Evolutionary conservation across 106 monocot species (phyloP).

Genomic region (Vanilla planifolia): DNA sequence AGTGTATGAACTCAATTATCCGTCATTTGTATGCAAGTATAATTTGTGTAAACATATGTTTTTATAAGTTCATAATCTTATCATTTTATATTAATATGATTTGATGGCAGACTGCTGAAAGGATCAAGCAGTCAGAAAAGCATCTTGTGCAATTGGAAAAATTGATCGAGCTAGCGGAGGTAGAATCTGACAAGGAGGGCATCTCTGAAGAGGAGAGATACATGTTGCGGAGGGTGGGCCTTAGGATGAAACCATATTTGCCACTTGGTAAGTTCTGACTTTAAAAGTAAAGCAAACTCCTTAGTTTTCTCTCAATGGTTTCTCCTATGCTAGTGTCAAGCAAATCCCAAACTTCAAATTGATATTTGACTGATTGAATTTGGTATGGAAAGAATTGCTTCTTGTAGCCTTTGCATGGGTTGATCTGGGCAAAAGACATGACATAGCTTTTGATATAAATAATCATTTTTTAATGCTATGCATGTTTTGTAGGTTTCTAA

Average conservation of each 20-base stretch:
- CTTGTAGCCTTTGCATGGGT: too few relatives aligned
- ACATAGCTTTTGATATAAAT: too few relatives aligned
- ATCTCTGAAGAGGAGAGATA: conserved; percentile 94
- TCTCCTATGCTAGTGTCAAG: too few relatives aligned
- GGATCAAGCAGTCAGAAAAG: conserved; percentile 73
- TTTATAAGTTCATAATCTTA: neutral
- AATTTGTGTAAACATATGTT: neutral
- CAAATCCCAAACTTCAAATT: too few relatives aligned
- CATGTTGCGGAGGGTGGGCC: conserved; percentile 87
- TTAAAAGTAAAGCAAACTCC: neutral
- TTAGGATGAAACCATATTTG: conserved; percentile 87
- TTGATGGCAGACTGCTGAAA: conserved; percentile 45
- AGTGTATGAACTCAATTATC: conserved; percentile 22
- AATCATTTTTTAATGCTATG: too few relatives aligned
- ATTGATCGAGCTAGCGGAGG: conserved; percentile 15
- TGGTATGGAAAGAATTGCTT: too few relatives aligned
- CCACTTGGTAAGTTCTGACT: conserved; percentile 54
- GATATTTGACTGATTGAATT: too few relatives aligned
- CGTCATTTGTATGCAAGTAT: neutral
- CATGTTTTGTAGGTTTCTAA: too few relatives aligned
- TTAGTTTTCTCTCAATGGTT: too few relatives aligned
- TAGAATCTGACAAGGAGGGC: conserved; percentile 62
- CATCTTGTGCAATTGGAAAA: conserved; percentile 60
- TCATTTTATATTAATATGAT: neutral
- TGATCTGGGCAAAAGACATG: too few relatives aligned